A percentile compares a stretch with the other conserved stretches of the same genome.
Evolutionary conservation across 176 grass and related monocot species (phyloP).

Genomic region (Hyparrhenia diplandra): DNA sequence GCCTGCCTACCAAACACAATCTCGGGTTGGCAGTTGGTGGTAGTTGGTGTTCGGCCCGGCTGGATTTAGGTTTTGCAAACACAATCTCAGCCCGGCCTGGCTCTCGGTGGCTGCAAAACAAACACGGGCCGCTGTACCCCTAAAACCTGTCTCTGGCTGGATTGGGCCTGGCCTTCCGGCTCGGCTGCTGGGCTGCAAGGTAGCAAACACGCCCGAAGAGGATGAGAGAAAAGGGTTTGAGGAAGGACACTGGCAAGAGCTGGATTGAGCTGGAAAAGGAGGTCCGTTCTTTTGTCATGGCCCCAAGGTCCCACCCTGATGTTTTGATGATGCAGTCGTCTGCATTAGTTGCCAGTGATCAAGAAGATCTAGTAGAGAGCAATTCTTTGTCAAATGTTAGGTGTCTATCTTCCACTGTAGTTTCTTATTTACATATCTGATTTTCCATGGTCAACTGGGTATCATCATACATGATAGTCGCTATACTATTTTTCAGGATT

Average conservation of each 20-base stretch:
- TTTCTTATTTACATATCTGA: background rate
- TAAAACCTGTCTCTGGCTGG: too few species aligned
- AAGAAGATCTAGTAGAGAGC: conserved; percentile 32
- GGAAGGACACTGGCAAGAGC: conserved; percentile 85
- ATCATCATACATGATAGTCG: background rate
- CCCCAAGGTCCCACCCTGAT: conserved; percentile 34
- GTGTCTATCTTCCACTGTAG: background rate
- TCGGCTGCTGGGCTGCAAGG: too few species aligned
- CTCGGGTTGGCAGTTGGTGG: too few species aligned
- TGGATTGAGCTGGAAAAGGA: conserved; percentile 77
- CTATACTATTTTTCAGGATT: background rate
- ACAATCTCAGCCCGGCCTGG: too few species aligned
- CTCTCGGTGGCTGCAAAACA: too few species aligned
- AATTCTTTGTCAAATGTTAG: conserved; percentile 19
- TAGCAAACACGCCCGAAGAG: too few species aligned
- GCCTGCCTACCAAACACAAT: too few species aligned
- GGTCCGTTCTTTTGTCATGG: conserved; percentile 39
- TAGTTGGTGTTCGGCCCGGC: too few species aligned
- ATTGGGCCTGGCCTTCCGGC: too few species aligned
- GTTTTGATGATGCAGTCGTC: conserved; percentile 40
- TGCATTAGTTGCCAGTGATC: conserved; percentile 32
- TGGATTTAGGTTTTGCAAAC: too few species aligned
- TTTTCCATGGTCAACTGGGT: background rate
- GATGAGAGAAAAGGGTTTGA: conserved; percentile 63
- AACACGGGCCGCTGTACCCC: too few species aligned